Evolutionary conservation across 1,284 basidiomycete species (phyloP), one percentile per base, ranked within the genome.

Genomic region (Takashimella koratensis): DNA sequence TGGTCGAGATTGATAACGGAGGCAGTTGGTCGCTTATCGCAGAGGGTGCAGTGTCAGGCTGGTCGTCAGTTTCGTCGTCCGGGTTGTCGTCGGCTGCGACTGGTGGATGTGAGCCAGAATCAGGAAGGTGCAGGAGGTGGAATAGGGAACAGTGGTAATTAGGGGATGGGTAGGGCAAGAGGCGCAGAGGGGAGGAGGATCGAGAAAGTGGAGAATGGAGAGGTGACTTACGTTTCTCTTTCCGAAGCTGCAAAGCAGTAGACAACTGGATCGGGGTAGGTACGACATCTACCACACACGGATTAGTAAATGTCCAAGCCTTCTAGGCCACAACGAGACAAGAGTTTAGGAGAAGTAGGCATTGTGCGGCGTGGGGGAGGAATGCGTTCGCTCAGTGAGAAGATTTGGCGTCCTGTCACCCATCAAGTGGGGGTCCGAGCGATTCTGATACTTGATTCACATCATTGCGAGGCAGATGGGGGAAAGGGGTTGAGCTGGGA

Each of bases 301-400:
- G n/a, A n/a, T n/a, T n/a, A n/a, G n/a, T n/a, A n/a, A n/a, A n/a
- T n/a, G n/a, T n/a, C n/a, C n/a, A n/a, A n/a, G n/a, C n/a, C n/a
- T n/a, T n/a, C n/a, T n/a, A n/a, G n/a, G n/a, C n/a, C n/a, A n/a
- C n/a, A n/a, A n/a, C n/a, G n/a, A n/a, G n/a, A n/a, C n/a, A n/a
- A n/a, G n/a, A n/a, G n/a, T n/a, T n/a, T n/a, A n/a, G n/a, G n/a
- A n/a, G n/a, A n/a, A n/a, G n/a, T n/a, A n/a, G n/a, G n/a, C n/a
- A n/a, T n/a, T n/a, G n/a, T n/a, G n/a, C n/a, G n/a, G n/a, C n/a
- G n/a, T n/a, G n/a, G n/a, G n/a, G n/a, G n/a, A n/a, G n/a, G n/a
- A n/a, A n/a, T n/a, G 41, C 24, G 40, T 27, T 43, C 43, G 55
- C 52, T 74, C 73, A 74, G 73, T 62, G 67, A 73, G 73, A 74